phyloP scores from a whole-genome alignment of 331 rosid species.

The Telfairia occidentalis region DNA sequence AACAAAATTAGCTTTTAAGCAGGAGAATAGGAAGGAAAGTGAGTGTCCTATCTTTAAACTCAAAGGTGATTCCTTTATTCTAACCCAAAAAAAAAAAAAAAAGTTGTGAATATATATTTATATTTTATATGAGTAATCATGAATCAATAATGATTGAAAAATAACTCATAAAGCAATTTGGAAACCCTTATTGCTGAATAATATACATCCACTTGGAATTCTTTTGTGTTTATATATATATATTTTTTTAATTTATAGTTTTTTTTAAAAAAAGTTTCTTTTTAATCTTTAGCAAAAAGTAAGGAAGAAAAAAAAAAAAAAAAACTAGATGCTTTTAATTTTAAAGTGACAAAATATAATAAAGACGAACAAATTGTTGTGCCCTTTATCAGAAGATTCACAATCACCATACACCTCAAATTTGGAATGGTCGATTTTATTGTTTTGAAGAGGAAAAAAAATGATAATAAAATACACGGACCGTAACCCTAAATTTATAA shows the following conservation, averaged over 20 bases:
- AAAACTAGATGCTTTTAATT: background rate
- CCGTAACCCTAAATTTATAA: too few relatives aligned
- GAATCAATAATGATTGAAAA: constrained; percentile 8
- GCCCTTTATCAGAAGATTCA: too few relatives aligned
- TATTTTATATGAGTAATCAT: background rate
- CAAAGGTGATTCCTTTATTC: background rate
- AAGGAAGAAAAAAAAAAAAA: too few relatives aligned
- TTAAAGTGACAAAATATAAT: background rate
- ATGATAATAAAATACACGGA: too few relatives aligned
- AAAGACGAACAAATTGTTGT: too few relatives aligned
- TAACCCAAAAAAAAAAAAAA: background rate
- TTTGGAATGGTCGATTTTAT: too few relatives aligned
- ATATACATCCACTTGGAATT: background rate
- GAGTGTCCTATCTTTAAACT: background rate
- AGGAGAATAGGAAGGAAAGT: background rate
- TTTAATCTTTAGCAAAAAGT: background rate
- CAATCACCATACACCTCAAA: too few relatives aligned
- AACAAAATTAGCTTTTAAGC: background rate
- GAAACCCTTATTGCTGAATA: background rate
- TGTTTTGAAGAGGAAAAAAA: too few relatives aligned
- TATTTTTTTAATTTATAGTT: background rate
- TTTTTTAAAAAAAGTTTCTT: background rate
- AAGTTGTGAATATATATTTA: background rate
- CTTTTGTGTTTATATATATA: background rate
- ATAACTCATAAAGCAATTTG: background rate